Conservation (phyloP, 2,329 filamentous ascomycete genomes). For the Phialophora chinensis region DNA sequence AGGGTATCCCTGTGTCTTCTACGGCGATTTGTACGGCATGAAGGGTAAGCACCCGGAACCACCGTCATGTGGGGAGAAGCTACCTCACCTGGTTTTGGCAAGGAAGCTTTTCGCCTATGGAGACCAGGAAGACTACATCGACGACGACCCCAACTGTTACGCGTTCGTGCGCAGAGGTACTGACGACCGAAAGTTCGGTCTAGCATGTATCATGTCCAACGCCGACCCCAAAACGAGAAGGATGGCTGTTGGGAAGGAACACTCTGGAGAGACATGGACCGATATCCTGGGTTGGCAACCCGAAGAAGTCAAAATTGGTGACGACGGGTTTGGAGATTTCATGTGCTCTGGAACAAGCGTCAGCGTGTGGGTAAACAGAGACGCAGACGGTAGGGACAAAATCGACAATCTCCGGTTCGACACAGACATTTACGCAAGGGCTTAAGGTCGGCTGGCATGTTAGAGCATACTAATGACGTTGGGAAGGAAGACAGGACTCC, state of each 20-base stretch:
- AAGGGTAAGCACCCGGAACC: constrained; percentile 60
- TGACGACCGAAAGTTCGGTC: constrained; percentile 46
- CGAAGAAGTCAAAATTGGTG: constrained; percentile 63
- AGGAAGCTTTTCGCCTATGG: constrained; percentile 72
- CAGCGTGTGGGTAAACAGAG: constrained; percentile 65
- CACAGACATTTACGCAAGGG: constrained; percentile 27
- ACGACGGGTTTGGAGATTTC: constrained; percentile 65
- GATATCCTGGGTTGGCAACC: constrained; percentile 64
- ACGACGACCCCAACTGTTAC: constrained; percentile 64
- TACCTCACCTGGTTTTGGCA: constrained; percentile 66
- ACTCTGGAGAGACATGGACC: constrained; percentile 67
- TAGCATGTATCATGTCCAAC: constrained; percentile 65
- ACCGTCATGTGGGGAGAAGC: constrained; percentile 58
- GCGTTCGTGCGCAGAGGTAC: constrained; percentile 63
- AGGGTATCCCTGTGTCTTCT: constrained; percentile 72
- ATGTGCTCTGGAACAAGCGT: constrained; percentile 60
- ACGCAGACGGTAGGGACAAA: constrained; percentile 58
- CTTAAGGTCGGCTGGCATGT: neutral
- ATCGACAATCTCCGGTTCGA: constrained; percentile 53
- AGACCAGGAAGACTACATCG: constrained; percentile 68
- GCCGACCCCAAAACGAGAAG: constrained; percentile 52
- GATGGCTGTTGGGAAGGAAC: constrained; percentile 67
- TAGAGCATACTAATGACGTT: constrained; percentile 1
- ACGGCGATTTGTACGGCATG: constrained; percentile 72
- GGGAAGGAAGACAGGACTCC: constrained; percentile 2